Percentiles rank a stretch among this genome's conserved stretches.
phyloP scores from a whole-genome alignment of 75 land plant genomes.

The Picea glauca region DNA sequence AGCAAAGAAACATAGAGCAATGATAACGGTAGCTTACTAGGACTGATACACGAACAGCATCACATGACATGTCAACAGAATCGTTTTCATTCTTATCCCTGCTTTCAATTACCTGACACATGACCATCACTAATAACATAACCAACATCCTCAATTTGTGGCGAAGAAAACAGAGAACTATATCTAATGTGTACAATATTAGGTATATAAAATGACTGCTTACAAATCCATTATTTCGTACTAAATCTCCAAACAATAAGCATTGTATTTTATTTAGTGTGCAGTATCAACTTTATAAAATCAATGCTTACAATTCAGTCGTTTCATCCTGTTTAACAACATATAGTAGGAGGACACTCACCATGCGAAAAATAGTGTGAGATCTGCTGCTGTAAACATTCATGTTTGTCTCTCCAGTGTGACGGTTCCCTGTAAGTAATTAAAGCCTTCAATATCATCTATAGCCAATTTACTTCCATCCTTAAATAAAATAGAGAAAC shows the following conservation, averaged over 20 bases:
- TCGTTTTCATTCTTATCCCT: slow-evolving; percentile 79
- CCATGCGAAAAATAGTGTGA: slow-evolving; percentile 98
- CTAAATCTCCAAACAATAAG: too few species aligned
- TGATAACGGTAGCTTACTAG: slow-evolving; percentile 43
- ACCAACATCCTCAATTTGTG: background rate
- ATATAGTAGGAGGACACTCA: slow-evolving; percentile 15
- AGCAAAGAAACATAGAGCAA: background rate
- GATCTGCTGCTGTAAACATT: slow-evolving; percentile 96
- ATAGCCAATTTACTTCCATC: background rate
- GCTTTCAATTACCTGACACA: slow-evolving; percentile 91
- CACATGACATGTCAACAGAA: slow-evolving; percentile 55
- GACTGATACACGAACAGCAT: slow-evolving; percentile 98
- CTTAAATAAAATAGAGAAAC: slow-evolving; percentile 1
- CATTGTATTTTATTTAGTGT: background rate
- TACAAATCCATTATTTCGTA: too few species aligned
- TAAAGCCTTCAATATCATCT: background rate
- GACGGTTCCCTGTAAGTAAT: slow-evolving; percentile 79
- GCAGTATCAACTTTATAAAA: background rate
- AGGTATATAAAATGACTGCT: background rate
- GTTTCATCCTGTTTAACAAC: background rate
- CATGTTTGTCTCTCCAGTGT: slow-evolving; percentile 99
- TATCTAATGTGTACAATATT: background rate
- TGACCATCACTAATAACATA: slow-evolving; percentile 3
- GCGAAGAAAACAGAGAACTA: slow-evolving; percentile 4
- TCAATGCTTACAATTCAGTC: background rate